Conservation (phyloP, 2,329 filamentous ascomycete species). For the Fusarium acutatum region DNA sequence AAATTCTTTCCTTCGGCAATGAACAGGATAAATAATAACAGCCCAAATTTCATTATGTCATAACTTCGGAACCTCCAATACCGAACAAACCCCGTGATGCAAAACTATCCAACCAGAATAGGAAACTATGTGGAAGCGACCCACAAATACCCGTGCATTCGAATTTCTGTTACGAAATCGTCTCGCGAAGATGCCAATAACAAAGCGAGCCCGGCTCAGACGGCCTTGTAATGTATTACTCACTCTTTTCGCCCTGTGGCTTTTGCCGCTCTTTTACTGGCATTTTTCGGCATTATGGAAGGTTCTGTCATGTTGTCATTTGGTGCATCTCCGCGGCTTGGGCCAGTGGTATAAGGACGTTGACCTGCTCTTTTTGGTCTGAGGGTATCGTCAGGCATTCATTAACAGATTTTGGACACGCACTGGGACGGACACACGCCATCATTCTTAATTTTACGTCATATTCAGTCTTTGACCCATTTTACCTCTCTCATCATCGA, state of each 20-base stretch:
- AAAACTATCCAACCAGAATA: neutral
- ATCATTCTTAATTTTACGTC: conserved; percentile 1
- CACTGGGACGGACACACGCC: neutral
- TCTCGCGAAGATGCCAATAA: conserved; percentile 34
- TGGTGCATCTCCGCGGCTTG: conserved; percentile 39
- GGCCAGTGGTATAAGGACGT: conserved; percentile 4
- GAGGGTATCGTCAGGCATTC: neutral
- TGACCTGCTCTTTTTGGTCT: neutral
- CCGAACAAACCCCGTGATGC: neutral
- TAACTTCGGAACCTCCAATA: neutral
- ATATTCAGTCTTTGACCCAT: neutral
- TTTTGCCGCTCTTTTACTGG: neutral
- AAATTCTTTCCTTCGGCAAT: neutral
- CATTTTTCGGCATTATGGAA: neutral
- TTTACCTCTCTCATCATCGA: neutral
- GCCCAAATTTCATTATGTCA: neutral
- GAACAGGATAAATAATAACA: neutral
- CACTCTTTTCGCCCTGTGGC: neutral
- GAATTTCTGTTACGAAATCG: conserved; percentile 43
- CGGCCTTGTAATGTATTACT: neutral
- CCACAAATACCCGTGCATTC: conserved; percentile 26
- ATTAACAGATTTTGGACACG: neutral
- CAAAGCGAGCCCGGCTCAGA: neutral
- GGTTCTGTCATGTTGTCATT: neutral
- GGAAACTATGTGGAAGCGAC: neutral